A percentile compares a stretch with the other conserved stretches of the same genome.
Evolutionary conservation across 345 rosid species (phyloP).

Genomic region (Hibiscus syriacus): DNA sequence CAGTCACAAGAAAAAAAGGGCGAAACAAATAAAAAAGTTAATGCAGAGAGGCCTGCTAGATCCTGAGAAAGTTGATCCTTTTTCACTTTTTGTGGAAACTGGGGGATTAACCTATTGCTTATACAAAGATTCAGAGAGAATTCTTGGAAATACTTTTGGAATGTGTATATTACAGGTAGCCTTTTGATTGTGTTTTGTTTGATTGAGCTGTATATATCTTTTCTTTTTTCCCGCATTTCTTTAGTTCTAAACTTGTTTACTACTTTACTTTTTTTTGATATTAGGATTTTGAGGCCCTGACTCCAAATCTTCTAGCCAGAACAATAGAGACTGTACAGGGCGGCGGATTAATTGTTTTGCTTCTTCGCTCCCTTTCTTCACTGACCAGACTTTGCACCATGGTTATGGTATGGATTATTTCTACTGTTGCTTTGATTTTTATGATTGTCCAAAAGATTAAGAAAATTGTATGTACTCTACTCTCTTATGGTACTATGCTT

Average conservation of each 20-base stretch:
- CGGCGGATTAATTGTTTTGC: conserved; percentile 75
- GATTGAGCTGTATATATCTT: neutral
- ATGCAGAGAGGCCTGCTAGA: conserved; percentile 89
- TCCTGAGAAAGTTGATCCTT: conserved; percentile 91
- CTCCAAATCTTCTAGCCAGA: conserved; percentile 93
- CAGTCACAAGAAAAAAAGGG: conserved; percentile 90
- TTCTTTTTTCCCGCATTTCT: neutral
- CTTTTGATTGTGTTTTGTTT: neutral
- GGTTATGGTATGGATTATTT: conserved; percentile 69
- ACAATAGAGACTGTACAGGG: conserved; percentile 98
- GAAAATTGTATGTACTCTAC: neutral
- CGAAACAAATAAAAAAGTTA: conserved; percentile 72
- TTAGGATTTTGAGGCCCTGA: conserved; percentile 95
- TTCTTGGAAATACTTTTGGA: conserved; percentile 92
- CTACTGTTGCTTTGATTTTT: neutral
- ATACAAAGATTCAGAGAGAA: conserved; percentile 82
- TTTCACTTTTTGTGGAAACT: conserved; percentile 79
- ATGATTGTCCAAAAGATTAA: neutral
- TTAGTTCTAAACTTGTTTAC: conserved; percentile 3
- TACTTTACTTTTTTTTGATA: conserved; percentile 7
- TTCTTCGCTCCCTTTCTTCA: conserved; percentile 74
- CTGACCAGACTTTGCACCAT: conserved; percentile 86
- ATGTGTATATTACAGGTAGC: conserved; percentile 94
- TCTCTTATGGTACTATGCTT: neutral
- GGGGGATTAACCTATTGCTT: conserved; percentile 81